Percentiles rank a stretch among this genome's conserved stretches.
Conservation (phyloP, 768 basidiomycete genomes). For the Mycena polygramma region DNA sequence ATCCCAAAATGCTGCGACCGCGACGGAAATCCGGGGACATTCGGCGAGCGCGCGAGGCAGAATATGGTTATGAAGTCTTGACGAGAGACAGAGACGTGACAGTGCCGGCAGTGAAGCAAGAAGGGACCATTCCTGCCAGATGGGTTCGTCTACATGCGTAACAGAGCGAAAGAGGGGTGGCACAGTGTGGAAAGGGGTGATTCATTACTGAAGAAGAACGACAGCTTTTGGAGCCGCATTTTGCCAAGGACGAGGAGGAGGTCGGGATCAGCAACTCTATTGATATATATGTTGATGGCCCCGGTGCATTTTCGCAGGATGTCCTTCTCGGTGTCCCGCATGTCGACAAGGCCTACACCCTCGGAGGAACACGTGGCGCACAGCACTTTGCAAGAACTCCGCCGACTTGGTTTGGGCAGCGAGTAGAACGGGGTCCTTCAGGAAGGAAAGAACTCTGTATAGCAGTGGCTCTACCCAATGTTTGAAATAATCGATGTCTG, state of each 20-base stretch:
- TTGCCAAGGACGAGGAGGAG: neutral
- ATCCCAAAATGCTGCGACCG: too few relatives aligned
- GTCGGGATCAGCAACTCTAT: neutral
- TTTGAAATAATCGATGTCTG: too few relatives aligned
- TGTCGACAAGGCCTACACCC: accelerated
- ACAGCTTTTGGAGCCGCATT: neutral
- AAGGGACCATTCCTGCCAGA: too few relatives aligned
- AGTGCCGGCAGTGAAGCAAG: too few relatives aligned
- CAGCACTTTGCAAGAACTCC: neutral
- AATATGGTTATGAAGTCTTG: neutral
- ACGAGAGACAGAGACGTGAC: too few relatives aligned
- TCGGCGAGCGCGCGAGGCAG: too few relatives aligned
- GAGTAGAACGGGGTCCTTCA: too few relatives aligned
- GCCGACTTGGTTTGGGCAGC: too few relatives aligned
- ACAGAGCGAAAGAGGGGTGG: neutral
- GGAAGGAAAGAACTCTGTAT: too few relatives aligned
- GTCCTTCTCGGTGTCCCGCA: neutral
- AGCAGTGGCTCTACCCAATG: too few relatives aligned
- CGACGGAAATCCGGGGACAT: too few relatives aligned
- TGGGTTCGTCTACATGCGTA: neutral
- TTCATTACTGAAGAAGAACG: too few relatives aligned
- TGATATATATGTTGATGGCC: neutral
- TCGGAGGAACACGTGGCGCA: conserved; percentile 1
- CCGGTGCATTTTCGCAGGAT: neutral
- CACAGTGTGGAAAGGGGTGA: neutral